Evolutionary conservation across 176 grass and related monocot genomes (phyloP).

Genomic region (Triticum turgidum): DNA sequence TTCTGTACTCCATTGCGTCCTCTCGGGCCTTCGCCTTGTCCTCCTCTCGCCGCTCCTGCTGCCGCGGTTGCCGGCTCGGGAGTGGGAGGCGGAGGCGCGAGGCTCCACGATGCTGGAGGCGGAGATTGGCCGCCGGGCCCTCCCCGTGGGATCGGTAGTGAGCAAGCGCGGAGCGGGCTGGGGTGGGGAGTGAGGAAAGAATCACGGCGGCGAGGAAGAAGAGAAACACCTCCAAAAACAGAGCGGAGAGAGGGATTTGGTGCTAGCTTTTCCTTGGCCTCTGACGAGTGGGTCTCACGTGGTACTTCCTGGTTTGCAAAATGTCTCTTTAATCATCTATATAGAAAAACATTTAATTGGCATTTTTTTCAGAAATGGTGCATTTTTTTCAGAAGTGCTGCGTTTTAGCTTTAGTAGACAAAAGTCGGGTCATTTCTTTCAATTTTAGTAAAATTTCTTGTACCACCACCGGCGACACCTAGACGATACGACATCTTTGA

Average conservation of each 20-base stretch:
- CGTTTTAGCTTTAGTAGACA: no score
- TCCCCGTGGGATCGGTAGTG: not conserved
- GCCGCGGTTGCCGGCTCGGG: not conserved
- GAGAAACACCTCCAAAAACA: not conserved
- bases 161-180: not conserved
- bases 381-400: no score
- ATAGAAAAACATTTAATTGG: no score
- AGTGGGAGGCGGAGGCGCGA: not conserved
- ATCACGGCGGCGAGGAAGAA: not conserved
- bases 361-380: no score
- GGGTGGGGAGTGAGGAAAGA: not conserved
- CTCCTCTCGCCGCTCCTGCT: not conserved
- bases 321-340: no score
- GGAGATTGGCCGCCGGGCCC: not conserved
- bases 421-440: no score
- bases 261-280: not conserved
- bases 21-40: not conserved
- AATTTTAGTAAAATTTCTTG: no score
- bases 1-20: slow-evolving; percentile 58
- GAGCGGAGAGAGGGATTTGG: not conserved
- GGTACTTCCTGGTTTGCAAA: not conserved
- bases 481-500: no score
- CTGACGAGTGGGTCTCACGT: not conserved
- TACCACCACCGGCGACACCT: no score
- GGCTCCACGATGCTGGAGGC: not conserved